phyloP scores from a whole-genome alignment of 441 rosid genomes.

The Arabidopsis lyrata region DNA sequence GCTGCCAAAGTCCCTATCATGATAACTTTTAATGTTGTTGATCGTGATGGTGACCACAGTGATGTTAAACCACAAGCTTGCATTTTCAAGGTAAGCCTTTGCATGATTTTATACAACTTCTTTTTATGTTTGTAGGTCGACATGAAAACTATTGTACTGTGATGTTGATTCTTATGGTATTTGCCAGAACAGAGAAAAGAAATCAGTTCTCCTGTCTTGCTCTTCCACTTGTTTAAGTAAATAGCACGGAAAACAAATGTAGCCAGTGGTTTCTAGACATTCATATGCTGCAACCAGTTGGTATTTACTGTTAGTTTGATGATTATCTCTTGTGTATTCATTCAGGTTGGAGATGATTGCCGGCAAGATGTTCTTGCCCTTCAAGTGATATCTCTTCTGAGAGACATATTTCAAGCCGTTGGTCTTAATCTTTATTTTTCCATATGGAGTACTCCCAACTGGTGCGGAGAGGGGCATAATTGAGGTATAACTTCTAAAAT shows the following conservation, averaged over 20 bases:
- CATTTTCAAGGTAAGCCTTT: slow-evolving; percentile 85
- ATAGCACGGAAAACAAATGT: background rate
- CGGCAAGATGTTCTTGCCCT: slow-evolving; percentile 99
- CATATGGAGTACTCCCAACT: slow-evolving; percentile 99
- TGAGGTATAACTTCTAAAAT: slow-evolving; percentile 60
- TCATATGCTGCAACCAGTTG: slow-evolving; percentile 11
- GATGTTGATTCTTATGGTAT: slow-evolving; percentile 13
- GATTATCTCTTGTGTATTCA: slow-evolving; percentile 39
- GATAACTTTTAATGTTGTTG: slow-evolving; percentile 92
- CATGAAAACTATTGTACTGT: slow-evolving; percentile 5
- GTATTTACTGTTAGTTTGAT: slow-evolving; percentile 29
- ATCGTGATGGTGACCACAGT: slow-evolving; percentile 72
- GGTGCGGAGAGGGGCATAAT: slow-evolving; percentile 95
- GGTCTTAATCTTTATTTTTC: slow-evolving; percentile 91
- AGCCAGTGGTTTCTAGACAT: background rate
- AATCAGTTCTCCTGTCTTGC: background rate
- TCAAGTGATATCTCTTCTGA: slow-evolving; percentile 94
- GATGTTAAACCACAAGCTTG: slow-evolving; percentile 90
- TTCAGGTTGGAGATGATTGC: slow-evolving; percentile 99
- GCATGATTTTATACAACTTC: slow-evolving; percentile 7
- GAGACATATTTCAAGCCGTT: slow-evolving; percentile 89
- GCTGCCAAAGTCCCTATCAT: slow-evolving; percentile 99
- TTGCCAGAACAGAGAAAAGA: background rate
- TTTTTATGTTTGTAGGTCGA: slow-evolving; percentile 7
- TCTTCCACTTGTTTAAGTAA: slow-evolving; percentile 18